Percentiles rank a stretch among this genome's conserved stretches.
phyloP scores from a whole-genome alignment of 352 stramenopile species.

The Phytopythium aichiense region DNA sequence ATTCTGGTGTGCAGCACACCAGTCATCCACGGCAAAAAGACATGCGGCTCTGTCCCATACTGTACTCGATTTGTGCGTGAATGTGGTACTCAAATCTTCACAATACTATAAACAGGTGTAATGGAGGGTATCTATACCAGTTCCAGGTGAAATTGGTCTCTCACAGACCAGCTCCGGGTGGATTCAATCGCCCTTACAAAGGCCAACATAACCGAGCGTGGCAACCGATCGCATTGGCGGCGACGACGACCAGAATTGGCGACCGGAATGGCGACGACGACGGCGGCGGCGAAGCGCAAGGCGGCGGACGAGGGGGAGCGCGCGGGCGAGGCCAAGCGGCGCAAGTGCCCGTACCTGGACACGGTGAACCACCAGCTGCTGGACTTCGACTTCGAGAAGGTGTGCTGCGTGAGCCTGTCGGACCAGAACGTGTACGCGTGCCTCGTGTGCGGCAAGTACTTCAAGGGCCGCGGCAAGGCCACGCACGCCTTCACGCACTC shows the following conservation, averaged over 20 bases:
- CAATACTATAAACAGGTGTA: background rate
- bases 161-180: background rate
- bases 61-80: too few relatives aligned
- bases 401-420: slow-evolving; percentile 94
- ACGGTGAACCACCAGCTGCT: slow-evolving; percentile 97
- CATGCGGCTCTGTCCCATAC: background rate
- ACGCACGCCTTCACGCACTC: slow-evolving; percentile 97
- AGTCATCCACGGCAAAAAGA: background rate
- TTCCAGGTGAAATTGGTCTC: background rate
- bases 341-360: slow-evolving; percentile 98
- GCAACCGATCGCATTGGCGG: too few relatives aligned
- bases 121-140: too few relatives aligned
- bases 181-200: too few relatives aligned
- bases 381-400: slow-evolving; percentile 99
- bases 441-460: slow-evolving; percentile 99
- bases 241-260: background rate
- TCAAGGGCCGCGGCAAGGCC: slow-evolving; percentile 90
- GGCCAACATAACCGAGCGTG: too few relatives aligned
- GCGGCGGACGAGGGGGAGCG: slow-evolving; percentile 20
- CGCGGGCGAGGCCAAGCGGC: slow-evolving; percentile 39
- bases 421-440: slow-evolving; percentile 98
- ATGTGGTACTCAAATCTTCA: too few relatives aligned
- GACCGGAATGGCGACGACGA: slow-evolving; percentile 9
- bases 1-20: background rate
- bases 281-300: slow-evolving; percentile 42